Evolutionary conservation across 2,329 filamentous ascomycete genomes (phyloP), one percentile per base, ranked within the genome.

Genomic region (Colletotrichum caudatum): DNA sequence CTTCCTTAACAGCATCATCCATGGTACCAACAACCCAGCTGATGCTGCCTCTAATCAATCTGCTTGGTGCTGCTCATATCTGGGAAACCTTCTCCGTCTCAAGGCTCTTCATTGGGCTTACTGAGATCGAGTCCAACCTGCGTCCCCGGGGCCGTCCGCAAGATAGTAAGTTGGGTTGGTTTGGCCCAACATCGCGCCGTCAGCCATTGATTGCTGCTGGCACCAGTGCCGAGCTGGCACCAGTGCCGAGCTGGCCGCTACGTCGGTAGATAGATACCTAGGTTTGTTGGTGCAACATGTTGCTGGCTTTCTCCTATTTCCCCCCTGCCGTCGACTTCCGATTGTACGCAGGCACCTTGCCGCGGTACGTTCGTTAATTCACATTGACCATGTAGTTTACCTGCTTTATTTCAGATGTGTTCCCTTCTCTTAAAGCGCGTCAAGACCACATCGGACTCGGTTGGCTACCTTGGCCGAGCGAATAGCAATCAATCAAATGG

Each of bases 181-280:
- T 61, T 56, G 67, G 63, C 18, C 37, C 33, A 39, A 53, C 53
- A 39, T 33, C 23, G 23, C 37, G 5, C 16, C 5, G 14, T 58
- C 41, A 48, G 20, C 29, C 44, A 50, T 59, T 69, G 61, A 46
- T 61, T 69, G 39, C 39, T 50, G 50, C 14, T 64, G 53, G n/a
- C 58, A 33, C 41, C 35, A 35, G 26, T 50, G 41, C 29, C 5
- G 26, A 56, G 56, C 37, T 53, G 46, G 11, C 46, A 33, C 41
- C 35, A 35, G 26, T 50, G 41, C 29, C 5, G 26, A 56, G 56
- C 37, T 53, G 46, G 11, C 46, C 9, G 44, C 20, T 9, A 46
- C n/a, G 9, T 48, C 18, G 14, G 5, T 41, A 41, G 14, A 14
- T 41, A 16, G 39, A 14, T 41, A 39, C 11, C 35, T 37, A 39